Conservation (phyloP, 805 yeast genomes). For the Jamesozyma lodderae region DNA sequence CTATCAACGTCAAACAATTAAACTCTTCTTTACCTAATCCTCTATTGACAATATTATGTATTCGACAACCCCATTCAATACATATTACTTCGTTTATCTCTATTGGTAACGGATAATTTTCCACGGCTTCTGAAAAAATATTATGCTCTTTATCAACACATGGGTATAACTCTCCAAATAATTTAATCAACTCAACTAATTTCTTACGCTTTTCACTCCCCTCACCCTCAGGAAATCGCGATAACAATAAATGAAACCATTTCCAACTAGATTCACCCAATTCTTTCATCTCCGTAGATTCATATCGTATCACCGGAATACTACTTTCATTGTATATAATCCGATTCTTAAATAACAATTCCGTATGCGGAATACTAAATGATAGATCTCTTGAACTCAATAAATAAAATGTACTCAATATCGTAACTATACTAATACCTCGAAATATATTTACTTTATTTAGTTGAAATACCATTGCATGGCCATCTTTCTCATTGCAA, state of each 20-base stretch:
- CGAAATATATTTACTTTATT: neutral
- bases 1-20: slow-evolving; percentile 66
- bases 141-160: slow-evolving; percentile 78
- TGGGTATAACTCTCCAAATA: slow-evolving; percentile 88
- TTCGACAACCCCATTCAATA: slow-evolving; percentile 95
- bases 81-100: slow-evolving; percentile 63
- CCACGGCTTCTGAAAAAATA: slow-evolving; percentile 65
- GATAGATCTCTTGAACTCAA: neutral
- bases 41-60: slow-evolving; percentile 86
- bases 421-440: neutral
- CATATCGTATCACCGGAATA: too few species aligned
- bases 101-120: slow-evolving; percentile 71
- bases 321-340: too few species aligned
- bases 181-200: slow-evolving; percentile 49
- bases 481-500: neutral
- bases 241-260: slow-evolving; percentile 78
- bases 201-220: slow-evolving; percentile 42
- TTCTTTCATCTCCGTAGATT: slow-evolving; percentile 30
- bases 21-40: slow-evolving; percentile 78
- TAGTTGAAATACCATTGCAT: too few species aligned
- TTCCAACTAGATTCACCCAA: slow-evolving; percentile 90
- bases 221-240: slow-evolving; percentile 77
- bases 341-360: neutral
- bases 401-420: neutral
- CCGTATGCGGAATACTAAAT: neutral